Base-by-base conservation (phyloP, 164 flowering plant genomes). In the Dillenia suffruticosa region DNA sequence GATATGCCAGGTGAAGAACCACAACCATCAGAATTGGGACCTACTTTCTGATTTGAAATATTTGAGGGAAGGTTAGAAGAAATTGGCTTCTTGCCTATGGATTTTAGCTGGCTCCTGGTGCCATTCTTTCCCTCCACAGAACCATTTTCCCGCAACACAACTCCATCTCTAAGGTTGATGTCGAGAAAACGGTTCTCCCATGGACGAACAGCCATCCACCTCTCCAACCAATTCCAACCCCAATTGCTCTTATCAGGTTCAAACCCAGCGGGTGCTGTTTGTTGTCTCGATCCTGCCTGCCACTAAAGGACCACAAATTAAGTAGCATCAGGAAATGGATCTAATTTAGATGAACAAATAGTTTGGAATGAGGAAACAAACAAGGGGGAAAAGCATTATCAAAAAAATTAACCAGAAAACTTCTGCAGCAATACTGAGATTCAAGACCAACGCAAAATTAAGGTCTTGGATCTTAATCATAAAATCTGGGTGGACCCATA, bases 161-260 rank as follows among this genome's bases (percentile, higher is more conserved):
- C 90, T 46, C 96, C 97, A 77, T 92, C 97, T 74, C 74, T 77
- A 16, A 82, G 76, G 70, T 83, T 87, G 43, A 74, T 82, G 63
- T 95, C 96, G 40, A 92, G 82, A 56, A 92, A 87, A 15, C 97
- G 87, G 57, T 92, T 92, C 66, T 95, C 99, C 97, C 97, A 95
- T 22, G 97, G 99, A 50, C 97, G 96, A 49, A 91, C 97, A 59
- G 97, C 97, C 99, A 92, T 92, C 99, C 99, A 95, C 70, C 97
- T 82, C 78, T 95, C 99, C 81, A 95, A 78, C 99, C 99, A 95
- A 74, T 90, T 95, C 99, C 99, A 95, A n/a, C 97, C 97, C 99
- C 97, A 92, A 77, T 79, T 90, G 81, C 81, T 88, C 76, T 84
- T 88, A 79, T 94, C 97, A n/a, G 97, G 97, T 75, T 89, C 85